A percentile compares a stretch with the other conserved stretches of the same genome.
phyloP scores from a whole-genome alignment of 768 basidiomycete species.

The Mycena olivaceomarginata region DNA sequence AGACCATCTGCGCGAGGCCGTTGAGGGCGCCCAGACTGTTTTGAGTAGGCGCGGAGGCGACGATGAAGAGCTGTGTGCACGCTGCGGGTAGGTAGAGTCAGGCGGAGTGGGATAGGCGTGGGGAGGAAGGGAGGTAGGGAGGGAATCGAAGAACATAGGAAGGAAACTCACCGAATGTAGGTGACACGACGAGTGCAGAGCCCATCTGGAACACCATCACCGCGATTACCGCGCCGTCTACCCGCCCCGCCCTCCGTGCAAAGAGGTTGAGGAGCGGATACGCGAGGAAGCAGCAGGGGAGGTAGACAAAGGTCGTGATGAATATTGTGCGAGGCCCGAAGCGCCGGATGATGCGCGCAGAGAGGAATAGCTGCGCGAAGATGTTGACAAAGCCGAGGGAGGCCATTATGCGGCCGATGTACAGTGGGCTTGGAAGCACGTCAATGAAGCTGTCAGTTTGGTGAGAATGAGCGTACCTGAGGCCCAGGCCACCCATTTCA shows the following conservation, averaged over 20 bases:
- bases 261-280: conserved; percentile 43
- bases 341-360: conserved; percentile 23
- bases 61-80: too few species aligned
- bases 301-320: conserved; percentile 35
- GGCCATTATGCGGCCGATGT: conserved; percentile 70
- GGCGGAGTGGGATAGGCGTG: too few species aligned
- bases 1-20: too few species aligned
- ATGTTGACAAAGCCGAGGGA: conserved; percentile 67
- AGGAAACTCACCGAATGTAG: conserved; percentile 38
- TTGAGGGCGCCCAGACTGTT: too few species aligned
- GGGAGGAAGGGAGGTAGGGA: too few species aligned
- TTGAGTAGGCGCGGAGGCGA: too few species aligned
- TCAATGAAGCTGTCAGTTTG: neutral
- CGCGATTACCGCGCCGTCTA: conserved; percentile 39
- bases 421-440: conserved; percentile 54
- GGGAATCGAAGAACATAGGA: too few species aligned
- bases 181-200: conserved; percentile 36
- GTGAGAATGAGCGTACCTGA: conserved; percentile 45
- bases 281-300: conserved; percentile 30
- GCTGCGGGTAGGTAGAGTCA: too few species aligned
- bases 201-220: conserved; percentile 44
- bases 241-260: conserved; percentile 39
- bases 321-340: conserved; percentile 42
- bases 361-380: conserved; percentile 56
- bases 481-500: conserved; percentile 69